A percentile compares a stretch with the other conserved stretches of the same genome.
phyloP scores from a whole-genome alignment of 345 rosid genomes.

The Syzygium oleosum region DNA sequence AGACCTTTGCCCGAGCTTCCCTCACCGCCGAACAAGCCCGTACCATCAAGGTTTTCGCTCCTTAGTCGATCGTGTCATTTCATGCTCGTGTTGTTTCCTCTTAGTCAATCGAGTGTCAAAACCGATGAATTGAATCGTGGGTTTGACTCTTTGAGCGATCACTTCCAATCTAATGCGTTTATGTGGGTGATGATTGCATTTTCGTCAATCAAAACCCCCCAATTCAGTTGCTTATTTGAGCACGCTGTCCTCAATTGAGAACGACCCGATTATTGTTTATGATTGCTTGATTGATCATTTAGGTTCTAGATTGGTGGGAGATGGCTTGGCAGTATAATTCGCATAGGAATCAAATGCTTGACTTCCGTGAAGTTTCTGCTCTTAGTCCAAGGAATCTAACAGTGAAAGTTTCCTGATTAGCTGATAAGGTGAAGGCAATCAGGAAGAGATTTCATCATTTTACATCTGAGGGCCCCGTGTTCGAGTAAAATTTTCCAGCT shows the following conservation, averaged over 20 bases:
- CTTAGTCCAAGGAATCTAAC: background rate
- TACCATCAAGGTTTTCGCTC: constrained; percentile 57
- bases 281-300: background rate
- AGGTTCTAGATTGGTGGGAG: background rate
- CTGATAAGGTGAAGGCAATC: background rate
- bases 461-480: background rate
- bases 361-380: background rate
- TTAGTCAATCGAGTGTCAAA: background rate
- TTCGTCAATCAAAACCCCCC: background rate
- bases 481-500: background rate
- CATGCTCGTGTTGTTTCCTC: background rate
- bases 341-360: background rate
- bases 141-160: background rate
- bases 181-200: background rate
- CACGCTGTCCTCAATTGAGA: background rate
- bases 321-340: background rate
- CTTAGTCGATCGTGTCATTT: background rate
- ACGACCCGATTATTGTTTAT: background rate
- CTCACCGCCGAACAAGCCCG: constrained; percentile 89
- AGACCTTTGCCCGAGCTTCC: constrained; percentile 78
- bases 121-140: background rate
- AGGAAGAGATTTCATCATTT: background rate
- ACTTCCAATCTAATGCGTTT: background rate
- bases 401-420: background rate
- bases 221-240: background rate